Base-by-base conservation (phyloP, 805 yeast species). In the Metschnikowia dekortorum region DNA sequence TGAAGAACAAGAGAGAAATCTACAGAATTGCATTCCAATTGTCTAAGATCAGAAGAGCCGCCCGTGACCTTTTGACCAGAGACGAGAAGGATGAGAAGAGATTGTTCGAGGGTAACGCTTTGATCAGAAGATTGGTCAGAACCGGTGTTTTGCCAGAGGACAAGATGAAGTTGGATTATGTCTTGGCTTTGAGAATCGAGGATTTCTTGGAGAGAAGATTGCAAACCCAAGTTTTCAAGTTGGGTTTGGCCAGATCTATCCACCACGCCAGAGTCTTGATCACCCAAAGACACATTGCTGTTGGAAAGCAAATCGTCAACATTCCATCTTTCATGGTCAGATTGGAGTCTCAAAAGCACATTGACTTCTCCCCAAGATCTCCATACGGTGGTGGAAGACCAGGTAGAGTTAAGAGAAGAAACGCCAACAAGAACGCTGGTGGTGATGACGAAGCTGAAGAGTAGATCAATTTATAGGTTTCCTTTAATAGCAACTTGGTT, bases 361-460 rank as follows among this genome's bases (percentile, higher is more conserved):
- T 94, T 80, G 98, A 94, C 85, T 94, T 92, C 71, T 96, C 99
- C 70, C 87, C 94, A 75, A 89, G 89, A 77, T 94, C 99, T 65
- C 99, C 99, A 78, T 92, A 89, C 91, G 99, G 99, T 79, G 99
- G 99, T 82, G 99, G 97, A 69, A 92, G 99, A 84, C 95, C 99
- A 67, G 99, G 99, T 78, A 94, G 99, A 85, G 96, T 89, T 73
- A 95, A 94, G 86, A 89, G 98, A 87, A 89, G 83, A 79, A 84
- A 87, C 84, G 83, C 77, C 71, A 50, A 50, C 41, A 44, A 44
- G 46, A 83, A 86, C 83, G 82, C 76, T 71, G 78, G 72, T 68
- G 79, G 81, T 76, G 53, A 49, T 39, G 80, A 75, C 64, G 78
- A 71, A 61, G 85, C 74, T 60, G 92, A 72, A 55, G 87, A 87